These are phyloP conservation scores for Pulveroboletus ravenelii DNA, from an alignment of 768 basidiomycete species.

Conservation along the genomic window DNA sequence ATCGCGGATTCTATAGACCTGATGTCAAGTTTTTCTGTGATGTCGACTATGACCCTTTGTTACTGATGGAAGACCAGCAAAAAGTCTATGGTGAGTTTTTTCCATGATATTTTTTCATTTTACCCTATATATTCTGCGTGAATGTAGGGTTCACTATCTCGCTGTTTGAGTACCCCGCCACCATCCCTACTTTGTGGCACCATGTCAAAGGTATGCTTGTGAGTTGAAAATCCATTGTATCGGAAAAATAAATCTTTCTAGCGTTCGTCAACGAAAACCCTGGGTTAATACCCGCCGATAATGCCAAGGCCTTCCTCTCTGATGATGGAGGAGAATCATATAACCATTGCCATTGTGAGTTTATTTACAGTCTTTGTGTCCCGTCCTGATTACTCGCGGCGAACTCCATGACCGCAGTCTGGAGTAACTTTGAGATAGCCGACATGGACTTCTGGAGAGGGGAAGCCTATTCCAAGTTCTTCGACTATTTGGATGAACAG, in stretches of 20 bases:
- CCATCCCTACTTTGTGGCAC: conserved; percentile 79
- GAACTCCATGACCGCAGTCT: conserved; percentile 42
- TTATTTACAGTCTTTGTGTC: conserved; percentile 3
- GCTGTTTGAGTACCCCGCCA: conserved; percentile 71
- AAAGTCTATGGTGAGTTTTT: conserved; percentile 68
- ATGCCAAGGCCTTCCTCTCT: conserved; percentile 71
- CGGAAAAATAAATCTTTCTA: conserved; percentile 24
- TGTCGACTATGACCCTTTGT: conserved; percentile 73
- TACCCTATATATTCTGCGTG: conserved; percentile 21
- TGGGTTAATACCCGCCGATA: conserved; percentile 54
- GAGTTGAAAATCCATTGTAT: neutral
- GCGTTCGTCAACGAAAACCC: conserved; percentile 67
- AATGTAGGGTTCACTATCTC: conserved; percentile 73
- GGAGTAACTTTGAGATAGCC: conserved; percentile 80
- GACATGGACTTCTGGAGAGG: conserved; percentile 86
- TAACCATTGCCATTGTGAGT: conserved; percentile 75
- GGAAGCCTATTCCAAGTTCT: conserved; percentile 80
- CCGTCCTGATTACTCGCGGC: neutral
- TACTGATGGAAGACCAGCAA: conserved; percentile 71
- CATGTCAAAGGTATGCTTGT: conserved; percentile 54
- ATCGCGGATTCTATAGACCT: conserved; percentile 43
- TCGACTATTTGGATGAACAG: conserved; percentile 71
- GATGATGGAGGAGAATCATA: conserved; percentile 63
- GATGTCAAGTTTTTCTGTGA: conserved; percentile 81
- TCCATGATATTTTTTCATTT: neutral